Percentiles rank a stretch among this genome's conserved stretches.
Conservation (phyloP, 192 early-diverging fungal species). For the Entomortierella chlamydospora region DNA sequence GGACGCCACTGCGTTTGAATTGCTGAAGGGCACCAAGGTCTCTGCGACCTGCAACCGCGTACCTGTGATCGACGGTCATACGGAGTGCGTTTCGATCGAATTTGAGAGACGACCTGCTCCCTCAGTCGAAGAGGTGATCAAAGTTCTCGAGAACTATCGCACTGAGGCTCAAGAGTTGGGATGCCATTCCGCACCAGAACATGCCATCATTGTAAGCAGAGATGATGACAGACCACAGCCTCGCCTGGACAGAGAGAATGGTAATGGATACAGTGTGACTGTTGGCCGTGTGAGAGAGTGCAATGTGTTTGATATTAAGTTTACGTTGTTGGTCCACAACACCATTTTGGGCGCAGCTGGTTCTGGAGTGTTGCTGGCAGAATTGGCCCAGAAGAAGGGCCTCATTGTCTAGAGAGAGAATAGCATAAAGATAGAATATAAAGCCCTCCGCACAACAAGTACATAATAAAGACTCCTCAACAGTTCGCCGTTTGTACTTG, state of each 20-base stretch:
- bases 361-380: conserved; percentile 93
- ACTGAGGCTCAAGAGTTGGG: conserved; percentile 85
- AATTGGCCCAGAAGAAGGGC: conserved; percentile 90
- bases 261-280: conserved; percentile 90
- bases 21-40: conserved; percentile 73
- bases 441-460: too few relatives aligned
- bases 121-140: conserved; percentile 78
- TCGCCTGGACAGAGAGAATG: conserved; percentile 87
- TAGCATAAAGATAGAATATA: conserved; percentile 2
- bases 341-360: conserved; percentile 97
- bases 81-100: conserved; percentile 88
- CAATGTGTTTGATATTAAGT: conserved; percentile 91
- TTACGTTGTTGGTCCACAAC: conserved; percentile 93
- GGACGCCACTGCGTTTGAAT: conserved; percentile 63
- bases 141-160: conserved; percentile 77
- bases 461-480: not conserved
- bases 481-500: too few relatives aligned
- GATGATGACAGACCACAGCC: conserved; percentile 93
- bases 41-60: conserved; percentile 98
- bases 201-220: conserved; percentile 80
- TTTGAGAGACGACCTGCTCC: conserved; percentile 79
- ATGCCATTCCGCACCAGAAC: conserved; percentile 83
- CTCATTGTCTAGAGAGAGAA: conserved; percentile 37
- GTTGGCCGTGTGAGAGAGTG: conserved; percentile 91
- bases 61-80: conserved; percentile 96